These are phyloP conservation scores for Rhodotorula glutinis DNA, from an alignment of 1,284 basidiomycete species.

Conservation along the genomic window DNA sequence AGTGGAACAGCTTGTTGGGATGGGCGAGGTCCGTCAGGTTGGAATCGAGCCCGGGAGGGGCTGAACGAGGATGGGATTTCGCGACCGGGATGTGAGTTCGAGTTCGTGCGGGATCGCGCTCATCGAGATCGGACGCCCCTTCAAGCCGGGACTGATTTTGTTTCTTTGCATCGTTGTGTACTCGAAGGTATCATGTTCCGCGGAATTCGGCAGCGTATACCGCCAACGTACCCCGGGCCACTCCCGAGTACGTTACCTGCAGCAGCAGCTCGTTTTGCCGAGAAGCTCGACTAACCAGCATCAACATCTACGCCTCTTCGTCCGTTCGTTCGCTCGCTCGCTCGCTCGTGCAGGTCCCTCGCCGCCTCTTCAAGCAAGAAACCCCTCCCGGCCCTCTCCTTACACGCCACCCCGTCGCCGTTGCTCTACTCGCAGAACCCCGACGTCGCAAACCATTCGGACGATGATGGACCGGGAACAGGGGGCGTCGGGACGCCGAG, in stretches of 20 bases:
- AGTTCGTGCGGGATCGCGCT: no score
- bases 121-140: no score
- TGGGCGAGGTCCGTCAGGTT: background rate
- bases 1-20: slow-evolving; percentile 1
- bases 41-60: background rate
- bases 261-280: background rate
- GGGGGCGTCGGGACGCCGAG: background rate
- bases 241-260: background rate
- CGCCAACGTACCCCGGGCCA: background rate
- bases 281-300: background rate
- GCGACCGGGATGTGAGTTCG: slow-evolving; percentile 2
- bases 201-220: slow-evolving; percentile 1
- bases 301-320: no score
- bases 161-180: background rate
- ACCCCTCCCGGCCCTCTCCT: slow-evolving; percentile 1
- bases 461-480: background rate
- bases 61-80: slow-evolving; percentile 7
- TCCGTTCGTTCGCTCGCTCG: background rate
- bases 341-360: background rate
- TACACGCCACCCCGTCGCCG: background rate
- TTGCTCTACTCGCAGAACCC: slow-evolving; percentile 1
- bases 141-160: background rate
- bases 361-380: background rate
- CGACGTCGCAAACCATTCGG: background rate
- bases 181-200: slow-evolving; percentile 12